A percentile compares a stretch with the other conserved stretches of the same genome.
Conservation (phyloP, 2,329 filamentous ascomycete species). For the Trichophaea hybrida region DNA sequence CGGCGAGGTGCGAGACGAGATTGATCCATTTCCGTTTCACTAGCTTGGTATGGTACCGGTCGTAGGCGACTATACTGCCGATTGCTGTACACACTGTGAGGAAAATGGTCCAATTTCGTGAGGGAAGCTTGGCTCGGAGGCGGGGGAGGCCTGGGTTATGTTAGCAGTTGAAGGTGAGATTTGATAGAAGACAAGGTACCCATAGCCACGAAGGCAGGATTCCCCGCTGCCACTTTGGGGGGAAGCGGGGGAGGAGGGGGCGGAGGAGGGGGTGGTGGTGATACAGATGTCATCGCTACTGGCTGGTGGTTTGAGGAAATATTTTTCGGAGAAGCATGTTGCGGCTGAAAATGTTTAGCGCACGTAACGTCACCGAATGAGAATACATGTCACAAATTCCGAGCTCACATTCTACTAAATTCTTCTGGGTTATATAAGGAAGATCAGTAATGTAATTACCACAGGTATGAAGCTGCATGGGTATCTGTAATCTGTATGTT, state of each 20-base stretch:
- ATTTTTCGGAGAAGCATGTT: not conserved
- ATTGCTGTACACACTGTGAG: slow-evolving; percentile 64
- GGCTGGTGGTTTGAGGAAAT: not conserved
- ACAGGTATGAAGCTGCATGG: too few species aligned
- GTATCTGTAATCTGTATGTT: too few species aligned
- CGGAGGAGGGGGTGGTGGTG: not conserved
- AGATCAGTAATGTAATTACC: too few species aligned
- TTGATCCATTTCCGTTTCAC: slow-evolving; percentile 76
- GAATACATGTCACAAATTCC: not conserved
- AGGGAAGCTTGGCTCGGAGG: slow-evolving; percentile 71
- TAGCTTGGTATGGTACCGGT: slow-evolving; percentile 76
- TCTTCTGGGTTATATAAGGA: too few species aligned
- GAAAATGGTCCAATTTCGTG: slow-evolving; percentile 97
- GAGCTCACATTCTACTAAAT: too few species aligned
- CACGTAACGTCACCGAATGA: not conserved
- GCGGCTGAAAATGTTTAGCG: not conserved
- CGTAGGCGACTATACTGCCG: slow-evolving; percentile 71
- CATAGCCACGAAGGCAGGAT: slow-evolving; percentile 63
- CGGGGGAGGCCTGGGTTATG: slow-evolving; percentile 55
- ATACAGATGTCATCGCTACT: not conserved
- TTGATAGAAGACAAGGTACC: slow-evolving; percentile 7
- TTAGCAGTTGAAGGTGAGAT: not conserved
- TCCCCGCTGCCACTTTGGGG: slow-evolving; percentile 29
- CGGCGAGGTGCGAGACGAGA: slow-evolving; percentile 68
- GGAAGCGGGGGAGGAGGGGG: not conserved